Conservation (phyloP, 2,329 filamentous ascomycete genomes). For the Pseudocercospora cruenta region DNA sequence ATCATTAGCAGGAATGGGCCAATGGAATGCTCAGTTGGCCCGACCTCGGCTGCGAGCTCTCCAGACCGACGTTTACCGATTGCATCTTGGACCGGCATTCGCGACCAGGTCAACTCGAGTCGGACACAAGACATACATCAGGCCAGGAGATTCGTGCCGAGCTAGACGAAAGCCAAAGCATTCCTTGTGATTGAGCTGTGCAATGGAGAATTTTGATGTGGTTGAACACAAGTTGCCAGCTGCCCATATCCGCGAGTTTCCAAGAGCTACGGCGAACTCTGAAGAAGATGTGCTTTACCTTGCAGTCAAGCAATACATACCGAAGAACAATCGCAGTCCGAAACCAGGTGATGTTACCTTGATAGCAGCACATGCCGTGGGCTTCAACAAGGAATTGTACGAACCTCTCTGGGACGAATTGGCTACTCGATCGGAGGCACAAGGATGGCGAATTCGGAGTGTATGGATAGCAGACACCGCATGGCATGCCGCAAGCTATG, state of each 20-base stretch:
- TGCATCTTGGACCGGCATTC: not conserved
- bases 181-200: too few relatives aligned
- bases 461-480: constrained; percentile 89
- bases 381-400: constrained; percentile 33
- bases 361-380: constrained; percentile 30
- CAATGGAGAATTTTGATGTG: constrained; percentile 15
- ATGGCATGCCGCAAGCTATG: constrained; percentile 76
- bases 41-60: not conserved
- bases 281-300: constrained; percentile 25
- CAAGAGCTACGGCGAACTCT: constrained; percentile 15
- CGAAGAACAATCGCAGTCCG: constrained; percentile 20
- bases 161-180: too few relatives aligned
- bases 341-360: constrained; percentile 33
- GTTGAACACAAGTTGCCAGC: constrained; percentile 14
- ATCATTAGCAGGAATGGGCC: not conserved
- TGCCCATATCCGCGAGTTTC: constrained; percentile 20
- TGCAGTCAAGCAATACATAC: constrained; percentile 34
- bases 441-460: constrained; percentile 70
- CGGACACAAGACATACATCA: not conserved
- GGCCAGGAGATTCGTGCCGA: not conserved
- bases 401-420: constrained; percentile 35
- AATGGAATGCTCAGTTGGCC: not conserved
- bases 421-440: constrained; percentile 24
- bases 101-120: not conserved
- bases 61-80: not conserved